A percentile compares a stretch with the other conserved stretches of the same genome.
phyloP scores from a whole-genome alignment of 202 grass and related monocot species.

The Musa balbisiana region DNA sequence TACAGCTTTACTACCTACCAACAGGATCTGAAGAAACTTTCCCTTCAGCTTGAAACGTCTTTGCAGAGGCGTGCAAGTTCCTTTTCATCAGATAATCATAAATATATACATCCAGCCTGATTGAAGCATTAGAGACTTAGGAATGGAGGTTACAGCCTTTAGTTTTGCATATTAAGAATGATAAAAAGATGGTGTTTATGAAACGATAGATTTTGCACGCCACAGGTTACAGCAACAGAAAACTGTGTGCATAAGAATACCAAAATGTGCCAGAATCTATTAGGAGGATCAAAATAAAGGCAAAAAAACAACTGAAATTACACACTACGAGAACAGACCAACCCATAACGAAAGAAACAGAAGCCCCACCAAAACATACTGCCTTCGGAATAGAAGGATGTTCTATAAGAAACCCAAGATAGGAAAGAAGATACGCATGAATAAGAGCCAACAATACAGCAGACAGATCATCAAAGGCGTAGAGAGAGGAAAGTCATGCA shows the following conservation, averaged over 20 bases:
- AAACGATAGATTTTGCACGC: background rate
- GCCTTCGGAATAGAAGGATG: background rate
- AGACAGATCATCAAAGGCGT: background rate
- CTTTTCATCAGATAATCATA: conserved; percentile 68
- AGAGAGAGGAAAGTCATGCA: background rate
- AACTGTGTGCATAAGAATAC: too few species aligned
- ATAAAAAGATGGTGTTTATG: background rate
- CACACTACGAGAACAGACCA: background rate
- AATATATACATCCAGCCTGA: conserved; percentile 72
- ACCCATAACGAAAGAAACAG: background rate
- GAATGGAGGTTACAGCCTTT: background rate
- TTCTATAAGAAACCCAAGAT: background rate
- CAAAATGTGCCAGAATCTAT: too few species aligned
- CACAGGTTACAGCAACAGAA: background rate
- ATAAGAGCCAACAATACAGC: background rate
- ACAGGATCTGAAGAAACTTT: conserved; percentile 50
- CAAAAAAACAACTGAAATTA: background rate
- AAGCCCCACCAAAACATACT: background rate
- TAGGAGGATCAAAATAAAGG: background rate
- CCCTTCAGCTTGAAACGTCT: conserved; percentile 53
- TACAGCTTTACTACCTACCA: conserved; percentile 32
- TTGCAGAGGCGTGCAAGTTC: conserved; percentile 52
- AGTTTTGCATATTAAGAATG: background rate
- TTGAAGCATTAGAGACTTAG: background rate
- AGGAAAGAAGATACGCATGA: background rate